phyloP scores from a whole-genome alignment of 768 basidiomycete genomes.

The Trametes villosa region DNA sequence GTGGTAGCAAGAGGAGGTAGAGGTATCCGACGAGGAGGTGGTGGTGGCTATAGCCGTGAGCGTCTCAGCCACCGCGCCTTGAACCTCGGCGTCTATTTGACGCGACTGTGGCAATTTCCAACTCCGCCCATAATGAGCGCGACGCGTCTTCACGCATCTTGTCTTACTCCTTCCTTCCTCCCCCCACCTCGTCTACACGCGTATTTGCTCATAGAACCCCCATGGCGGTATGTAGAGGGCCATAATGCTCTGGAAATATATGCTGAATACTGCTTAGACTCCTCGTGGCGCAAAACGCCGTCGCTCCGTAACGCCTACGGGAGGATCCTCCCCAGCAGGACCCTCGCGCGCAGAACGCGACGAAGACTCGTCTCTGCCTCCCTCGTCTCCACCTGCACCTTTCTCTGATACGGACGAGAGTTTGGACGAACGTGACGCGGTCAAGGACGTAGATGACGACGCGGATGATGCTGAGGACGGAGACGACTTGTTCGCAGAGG shows the following conservation, averaged over 20 bases:
- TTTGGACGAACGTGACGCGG: conserved; percentile 42
- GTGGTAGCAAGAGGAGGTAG: not conserved
- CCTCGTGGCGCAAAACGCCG: conserved; percentile 64
- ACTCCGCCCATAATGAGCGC: conserved; percentile 27
- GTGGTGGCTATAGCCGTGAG: too few species aligned
- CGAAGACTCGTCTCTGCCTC: conserved; percentile 72
- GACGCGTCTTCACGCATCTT: conserved; percentile 25
- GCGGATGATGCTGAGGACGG: conserved; percentile 81
- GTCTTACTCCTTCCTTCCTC: conserved; percentile 7
- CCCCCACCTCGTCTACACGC: not conserved
- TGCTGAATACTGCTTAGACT: conserved; percentile 30
- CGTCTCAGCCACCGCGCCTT: conserved; percentile 8
- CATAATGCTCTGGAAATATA: not conserved
- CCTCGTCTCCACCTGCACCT: conserved; percentile 53
- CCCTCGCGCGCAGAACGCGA: conserved; percentile 54
- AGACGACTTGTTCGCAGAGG: conserved; percentile 92
- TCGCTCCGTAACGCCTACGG: conserved; percentile 56
- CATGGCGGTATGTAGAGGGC: conserved; percentile 11
- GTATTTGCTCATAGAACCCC: not conserved
- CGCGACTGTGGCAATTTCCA: conserved; percentile 29
- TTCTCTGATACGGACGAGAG: conserved; percentile 55
- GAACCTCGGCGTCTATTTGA: conserved; percentile 10
- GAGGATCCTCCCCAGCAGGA: conserved; percentile 52
- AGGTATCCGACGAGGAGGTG: conserved; percentile 6
- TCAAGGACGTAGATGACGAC: conserved; percentile 89